Conservation (phyloP, 1,284 basidiomycete genomes). For the Xanthoconium separans region DNA sequence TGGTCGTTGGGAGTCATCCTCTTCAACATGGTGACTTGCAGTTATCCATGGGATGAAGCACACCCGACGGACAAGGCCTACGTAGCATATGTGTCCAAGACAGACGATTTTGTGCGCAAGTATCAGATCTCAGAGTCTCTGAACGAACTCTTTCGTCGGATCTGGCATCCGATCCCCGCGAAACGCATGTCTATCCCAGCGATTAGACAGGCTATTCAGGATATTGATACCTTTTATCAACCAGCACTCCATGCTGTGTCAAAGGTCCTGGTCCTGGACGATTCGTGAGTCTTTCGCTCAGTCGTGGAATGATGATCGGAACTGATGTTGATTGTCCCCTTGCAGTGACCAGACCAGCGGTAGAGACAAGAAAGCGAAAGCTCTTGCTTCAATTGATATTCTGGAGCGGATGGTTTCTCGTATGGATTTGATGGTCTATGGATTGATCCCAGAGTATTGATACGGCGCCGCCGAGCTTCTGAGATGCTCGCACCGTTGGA, state of each 20-base stretch:
- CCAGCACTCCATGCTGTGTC: slow-evolving; percentile 36
- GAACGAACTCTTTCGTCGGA: slow-evolving; percentile 52
- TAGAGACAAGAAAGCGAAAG: neutral
- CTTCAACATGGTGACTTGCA: slow-evolving; percentile 85
- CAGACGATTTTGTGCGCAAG: slow-evolving; percentile 61
- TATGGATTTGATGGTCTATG: neutral
- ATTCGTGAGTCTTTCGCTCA: slow-evolving; percentile 9
- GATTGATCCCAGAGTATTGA: no score
- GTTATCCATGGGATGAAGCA: slow-evolving; percentile 87
- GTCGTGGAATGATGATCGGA: neutral
- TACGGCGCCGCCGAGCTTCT: no score
- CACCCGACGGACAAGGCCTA: slow-evolving; percentile 72
- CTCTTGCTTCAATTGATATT: neutral
- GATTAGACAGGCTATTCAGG: slow-evolving; percentile 56
- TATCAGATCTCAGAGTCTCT: slow-evolving; percentile 67
- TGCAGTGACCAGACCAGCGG: slow-evolving; percentile 19
- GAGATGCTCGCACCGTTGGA: no score
- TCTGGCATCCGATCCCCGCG: slow-evolving; percentile 55
- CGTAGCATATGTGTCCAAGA: slow-evolving; percentile 60
- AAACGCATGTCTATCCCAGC: slow-evolving; percentile 58
- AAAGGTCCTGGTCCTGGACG: slow-evolving; percentile 3
- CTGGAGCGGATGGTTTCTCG: neutral
- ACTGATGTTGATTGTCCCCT: neutral
- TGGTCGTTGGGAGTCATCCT: slow-evolving; percentile 60
- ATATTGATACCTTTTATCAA: slow-evolving; percentile 68